Evolutionary conservation across 495 filamentous ascomycete species (phyloP).

Genomic region (Penicillium canescens): DNA sequence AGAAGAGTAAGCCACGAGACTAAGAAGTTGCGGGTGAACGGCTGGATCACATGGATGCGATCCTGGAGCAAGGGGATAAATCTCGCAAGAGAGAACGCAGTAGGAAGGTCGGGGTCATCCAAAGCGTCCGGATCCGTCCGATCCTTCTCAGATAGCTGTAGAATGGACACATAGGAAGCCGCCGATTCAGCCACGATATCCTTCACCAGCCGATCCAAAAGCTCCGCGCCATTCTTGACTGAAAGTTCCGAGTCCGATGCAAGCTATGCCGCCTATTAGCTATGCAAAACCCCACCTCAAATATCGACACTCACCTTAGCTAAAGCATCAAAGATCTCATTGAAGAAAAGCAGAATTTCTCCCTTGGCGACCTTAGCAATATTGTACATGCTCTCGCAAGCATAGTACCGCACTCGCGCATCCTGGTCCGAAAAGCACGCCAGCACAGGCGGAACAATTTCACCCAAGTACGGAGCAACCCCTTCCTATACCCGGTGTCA

Average conservation of each 20-base stretch:
- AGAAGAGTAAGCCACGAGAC: constrained; percentile 95
- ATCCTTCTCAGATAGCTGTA: constrained; percentile 57
- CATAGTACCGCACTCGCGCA: constrained; percentile 96
- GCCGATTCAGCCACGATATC: constrained; percentile 98
- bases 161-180: constrained; percentile 87
- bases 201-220: constrained; percentile 94
- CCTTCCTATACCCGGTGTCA: constrained; percentile 60
- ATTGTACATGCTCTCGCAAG: constrained; percentile 99
- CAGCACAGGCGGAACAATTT: constrained; percentile 96
- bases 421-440: constrained; percentile 99
- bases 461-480: constrained; percentile 84
- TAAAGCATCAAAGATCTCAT: constrained; percentile 95
- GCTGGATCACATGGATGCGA: constrained; percentile 88
- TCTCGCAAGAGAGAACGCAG: constrained; percentile 85
- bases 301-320: constrained; percentile 70
- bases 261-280: constrained; percentile 55
- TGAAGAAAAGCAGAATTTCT: constrained; percentile 94
- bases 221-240: constrained; percentile 97
- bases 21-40: constrained; percentile 91
- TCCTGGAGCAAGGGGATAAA: constrained; percentile 95
- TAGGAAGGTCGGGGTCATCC: constrained; percentile 63
- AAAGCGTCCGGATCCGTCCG: constrained; percentile 45
- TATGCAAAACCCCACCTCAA: background rate
- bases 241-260: constrained; percentile 95
- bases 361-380: constrained; percentile 99